phyloP scores from a whole-genome alignment of 306 rosid genomes.

The Casuarina equisetifolia region DNA sequence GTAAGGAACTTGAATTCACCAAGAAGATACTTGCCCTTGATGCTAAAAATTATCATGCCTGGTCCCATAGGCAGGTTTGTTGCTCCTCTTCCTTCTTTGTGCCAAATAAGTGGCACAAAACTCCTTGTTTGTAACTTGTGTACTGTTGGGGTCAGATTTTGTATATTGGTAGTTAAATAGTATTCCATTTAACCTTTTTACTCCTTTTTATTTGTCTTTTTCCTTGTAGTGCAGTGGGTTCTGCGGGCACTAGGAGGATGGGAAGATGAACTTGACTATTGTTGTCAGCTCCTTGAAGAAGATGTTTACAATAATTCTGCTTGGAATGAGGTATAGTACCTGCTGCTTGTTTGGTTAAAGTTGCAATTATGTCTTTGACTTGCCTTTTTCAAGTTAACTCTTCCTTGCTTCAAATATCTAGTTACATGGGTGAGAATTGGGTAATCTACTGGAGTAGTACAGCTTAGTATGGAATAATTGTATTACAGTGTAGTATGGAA shows the following conservation, averaged over 20 bases:
- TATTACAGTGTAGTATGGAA: no score
- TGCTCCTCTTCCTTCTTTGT: constrained; percentile 12
- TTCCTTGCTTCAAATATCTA: no score
- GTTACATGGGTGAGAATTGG: no score
- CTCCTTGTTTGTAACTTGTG: background rate
- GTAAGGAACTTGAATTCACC: constrained; percentile 73
- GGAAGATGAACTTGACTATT: constrained; percentile 81
- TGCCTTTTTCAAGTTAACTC: no score
- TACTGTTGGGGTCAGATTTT: background rate
- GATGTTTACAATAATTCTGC: constrained; percentile 91
- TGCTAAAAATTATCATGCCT: constrained; percentile 89
- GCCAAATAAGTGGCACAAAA: background rate
- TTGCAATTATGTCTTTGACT: no score
- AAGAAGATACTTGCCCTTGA: constrained; percentile 65
- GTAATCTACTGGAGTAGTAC: no score
- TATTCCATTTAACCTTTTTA: constrained; percentile 5
- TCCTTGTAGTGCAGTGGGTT: constrained; percentile 65
- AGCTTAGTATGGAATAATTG: no score
- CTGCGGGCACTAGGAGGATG: constrained; percentile 84
- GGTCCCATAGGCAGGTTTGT: constrained; percentile 96
- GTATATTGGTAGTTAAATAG: background rate
- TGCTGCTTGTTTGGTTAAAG: background rate
- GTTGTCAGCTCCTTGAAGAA: constrained; percentile 65
- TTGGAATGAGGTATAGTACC: constrained; percentile 82
- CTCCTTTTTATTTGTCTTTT: constrained; percentile 2